A percentile compares a stretch with the other conserved stretches of the same genome.
Conservation (phyloP, 108 stramenopile species). For the Pseudonitzschia pungens region DNA sequence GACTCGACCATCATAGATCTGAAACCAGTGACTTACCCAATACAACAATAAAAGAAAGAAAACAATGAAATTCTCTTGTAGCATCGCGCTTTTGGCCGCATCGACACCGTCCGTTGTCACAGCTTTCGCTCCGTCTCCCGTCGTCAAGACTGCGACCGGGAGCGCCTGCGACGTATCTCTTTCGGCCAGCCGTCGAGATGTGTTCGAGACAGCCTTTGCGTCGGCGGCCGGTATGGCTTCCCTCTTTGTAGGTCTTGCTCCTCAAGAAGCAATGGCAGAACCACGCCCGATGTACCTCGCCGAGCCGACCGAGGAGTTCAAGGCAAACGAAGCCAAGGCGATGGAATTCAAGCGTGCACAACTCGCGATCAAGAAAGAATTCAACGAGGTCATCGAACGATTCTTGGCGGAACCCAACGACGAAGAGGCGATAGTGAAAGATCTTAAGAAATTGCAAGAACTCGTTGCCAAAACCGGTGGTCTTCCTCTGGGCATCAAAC, state of each 20-base stretch:
- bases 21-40: too few species aligned
- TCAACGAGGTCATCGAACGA: constrained; percentile 52
- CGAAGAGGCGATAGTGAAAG: constrained; percentile 49
- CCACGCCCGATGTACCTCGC: constrained; percentile 64
- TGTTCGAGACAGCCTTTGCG: constrained; percentile 11
- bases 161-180: background rate
- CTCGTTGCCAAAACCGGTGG: constrained; percentile 61
- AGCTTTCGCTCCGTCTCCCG: background rate
- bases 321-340: constrained; percentile 76
- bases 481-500: constrained; percentile 80
- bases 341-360: constrained; percentile 75
- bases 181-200: constrained; percentile 19
- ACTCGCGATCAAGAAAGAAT: constrained; percentile 59
- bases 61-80: constrained; percentile 12
- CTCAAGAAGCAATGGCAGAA: constrained; percentile 25
- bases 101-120: background rate
- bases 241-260: constrained; percentile 5
- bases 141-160: background rate
- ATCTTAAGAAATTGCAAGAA: constrained; percentile 54
- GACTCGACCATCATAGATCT: too few species aligned
- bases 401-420: constrained; percentile 53
- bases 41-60: background rate
- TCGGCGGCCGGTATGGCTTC: constrained; percentile 17
- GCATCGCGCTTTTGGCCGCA: background rate
- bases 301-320: constrained; percentile 87